A percentile compares a stretch with the other conserved stretches of the same genome.
These are phyloP conservation scores for Ustilago sp. DNA, from an alignment of 1,284 basidiomycete genomes.

Conservation along the genomic window DNA sequence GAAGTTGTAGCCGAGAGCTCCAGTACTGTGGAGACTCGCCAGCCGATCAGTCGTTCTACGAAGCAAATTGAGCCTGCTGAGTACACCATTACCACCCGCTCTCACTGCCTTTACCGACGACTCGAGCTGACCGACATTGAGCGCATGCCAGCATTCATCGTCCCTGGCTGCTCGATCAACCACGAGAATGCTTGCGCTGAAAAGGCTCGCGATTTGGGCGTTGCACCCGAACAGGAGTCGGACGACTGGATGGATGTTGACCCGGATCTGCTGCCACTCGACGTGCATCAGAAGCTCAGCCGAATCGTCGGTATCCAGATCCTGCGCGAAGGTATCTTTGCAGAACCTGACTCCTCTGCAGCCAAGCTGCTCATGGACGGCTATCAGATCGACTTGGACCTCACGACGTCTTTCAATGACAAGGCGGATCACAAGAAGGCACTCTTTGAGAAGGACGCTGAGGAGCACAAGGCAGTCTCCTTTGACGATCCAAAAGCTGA, in stretches of 20 bases:
- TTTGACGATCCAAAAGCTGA: constrained; percentile 1
- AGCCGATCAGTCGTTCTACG: constrained; percentile 4
- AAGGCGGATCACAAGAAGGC: not conserved
- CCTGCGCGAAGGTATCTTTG: constrained; percentile 44
- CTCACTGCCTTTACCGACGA: constrained; percentile 36
- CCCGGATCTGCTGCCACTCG: constrained; percentile 40
- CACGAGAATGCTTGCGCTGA: constrained; percentile 33
- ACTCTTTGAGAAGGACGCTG: not conserved
- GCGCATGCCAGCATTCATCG: constrained; percentile 42
- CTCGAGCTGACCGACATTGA: constrained; percentile 29
- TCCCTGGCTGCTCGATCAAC: constrained; percentile 51
- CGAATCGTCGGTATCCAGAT: constrained; percentile 51
- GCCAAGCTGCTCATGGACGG: constrained; percentile 25
- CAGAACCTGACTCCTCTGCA: constrained; percentile 37
- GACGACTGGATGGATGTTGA: constrained; percentile 48
- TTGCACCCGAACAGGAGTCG: constrained; percentile 21
- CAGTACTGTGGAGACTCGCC: not conserved
- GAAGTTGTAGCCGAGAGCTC: constrained; percentile 1
- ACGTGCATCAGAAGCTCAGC: constrained; percentile 48
- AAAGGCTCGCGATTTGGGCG: constrained; percentile 34
- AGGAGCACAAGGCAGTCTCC: not conserved
- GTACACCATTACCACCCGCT: constrained; percentile 40
- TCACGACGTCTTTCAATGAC: constrained; percentile 8
- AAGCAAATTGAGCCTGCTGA: not conserved
- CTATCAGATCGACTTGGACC: constrained; percentile 21